Evolutionary conservation across 2,329 filamentous ascomycete species (phyloP).

Genomic region (Nigrospora sphaerica): DNA sequence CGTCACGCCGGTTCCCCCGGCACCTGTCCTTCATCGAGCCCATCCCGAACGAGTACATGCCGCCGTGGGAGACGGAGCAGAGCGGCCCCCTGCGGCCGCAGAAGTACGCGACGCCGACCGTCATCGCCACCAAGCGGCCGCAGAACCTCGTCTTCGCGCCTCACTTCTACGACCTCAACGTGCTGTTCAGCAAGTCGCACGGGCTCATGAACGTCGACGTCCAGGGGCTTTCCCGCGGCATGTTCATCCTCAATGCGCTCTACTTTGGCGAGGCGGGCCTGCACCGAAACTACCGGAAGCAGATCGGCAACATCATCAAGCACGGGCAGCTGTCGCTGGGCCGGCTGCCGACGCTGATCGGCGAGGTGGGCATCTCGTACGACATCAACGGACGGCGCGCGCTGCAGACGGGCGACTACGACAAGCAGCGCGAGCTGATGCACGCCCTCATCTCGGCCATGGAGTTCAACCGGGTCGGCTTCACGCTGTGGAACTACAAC

Average conservation of each 20-base stretch:
- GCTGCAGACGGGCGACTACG: constrained; percentile 29
- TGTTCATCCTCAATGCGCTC: constrained; percentile 31
- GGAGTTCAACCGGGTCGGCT: constrained; percentile 28
- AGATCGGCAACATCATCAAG: constrained; percentile 27
- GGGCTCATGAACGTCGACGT: constrained; percentile 30
- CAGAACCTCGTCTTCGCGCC: constrained; percentile 31
- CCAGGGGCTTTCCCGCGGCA: constrained; percentile 30
- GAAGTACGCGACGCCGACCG: constrained; percentile 18
- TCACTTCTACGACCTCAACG: constrained; percentile 35
- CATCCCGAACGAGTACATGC: constrained; percentile 33
- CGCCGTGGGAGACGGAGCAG: constrained; percentile 20
- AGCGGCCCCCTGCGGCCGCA: constrained; percentile 4
- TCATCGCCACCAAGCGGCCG: constrained; percentile 18
- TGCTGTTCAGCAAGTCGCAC: constrained; percentile 28
- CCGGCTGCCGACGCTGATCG: constrained; percentile 25
- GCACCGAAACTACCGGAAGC: constrained; percentile 29
- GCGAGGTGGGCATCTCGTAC: constrained; percentile 32
- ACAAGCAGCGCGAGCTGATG: constrained; percentile 30
- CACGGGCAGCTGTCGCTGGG: constrained; percentile 25
- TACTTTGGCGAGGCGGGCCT: constrained; percentile 30
- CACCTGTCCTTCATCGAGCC: constrained; percentile 31
- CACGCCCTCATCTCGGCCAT: constrained; percentile 30
- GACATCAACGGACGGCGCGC: constrained; percentile 29
- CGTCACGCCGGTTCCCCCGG: constrained; percentile 18
- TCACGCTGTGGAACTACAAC: constrained; percentile 34